Base-by-base conservation (phyloP, 2,329 filamentous ascomycete genomes). In the Fusarium marasasianum region DNA sequence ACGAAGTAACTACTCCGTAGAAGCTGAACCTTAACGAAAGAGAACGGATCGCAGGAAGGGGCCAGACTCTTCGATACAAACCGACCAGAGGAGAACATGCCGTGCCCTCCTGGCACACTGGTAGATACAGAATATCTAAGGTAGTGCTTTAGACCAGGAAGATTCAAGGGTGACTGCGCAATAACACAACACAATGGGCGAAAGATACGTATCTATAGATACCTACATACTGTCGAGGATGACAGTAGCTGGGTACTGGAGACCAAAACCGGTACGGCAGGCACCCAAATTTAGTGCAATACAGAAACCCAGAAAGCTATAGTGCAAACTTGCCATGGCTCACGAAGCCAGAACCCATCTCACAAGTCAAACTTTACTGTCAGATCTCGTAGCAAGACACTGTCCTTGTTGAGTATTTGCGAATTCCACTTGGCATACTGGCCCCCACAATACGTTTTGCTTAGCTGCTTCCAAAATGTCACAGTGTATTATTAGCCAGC, bases 321-420 rank as follows among this genome's bases (percentile, higher is more conserved):
- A 15, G 15, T 33, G 35, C 29, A 71, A 43, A 24, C 31, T 33
- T 64, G 48, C 37, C 55, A 45, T 55, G 45, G 53, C 47, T 35
- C 45, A 35, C 31, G 29, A 24, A 51, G 31, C 29, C 37, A 58
- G 31, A 44, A 51, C 54, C 40, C 41, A 43, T 58, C 54, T 20
- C 51, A 44, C 40, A 57, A 33, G 50, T 40, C 43, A 53, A 35
- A 53, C 48, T 24, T 24, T 18, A 53, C 54, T 33, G 63, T 35
- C 41, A 44, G 63, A 18, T 57, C 69, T 62, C 56, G 67, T 67
- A 53, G 61, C 33, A 35, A 41, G 45, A 55, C 44, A 45, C 69
- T 35, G 51, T 63, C 44, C 31, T 11, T 35, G 31, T 62, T 47
- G 33, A 55, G 31, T 40, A 55, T 24, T 24, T 33, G 33, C 51